A percentile compares a stretch with the other conserved stretches of the same genome.
These are phyloP conservation scores for Lavandula angustifolia DNA, from an alignment of 257 asterid genomes.

Conservation along the genomic window DNA sequence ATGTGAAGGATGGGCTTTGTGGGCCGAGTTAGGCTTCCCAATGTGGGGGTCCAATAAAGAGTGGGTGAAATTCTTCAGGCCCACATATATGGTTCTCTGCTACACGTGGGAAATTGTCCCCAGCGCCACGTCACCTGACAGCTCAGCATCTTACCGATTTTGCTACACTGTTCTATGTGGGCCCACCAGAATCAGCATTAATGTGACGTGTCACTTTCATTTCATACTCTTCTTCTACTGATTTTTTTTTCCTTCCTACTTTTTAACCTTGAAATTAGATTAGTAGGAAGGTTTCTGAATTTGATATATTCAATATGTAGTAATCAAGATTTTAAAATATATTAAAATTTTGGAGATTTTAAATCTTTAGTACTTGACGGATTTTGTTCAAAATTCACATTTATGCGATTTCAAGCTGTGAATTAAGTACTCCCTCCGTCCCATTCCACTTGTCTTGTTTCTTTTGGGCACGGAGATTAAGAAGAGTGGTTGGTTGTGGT, in stretches of 20 bases:
- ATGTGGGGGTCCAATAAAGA: neutral
- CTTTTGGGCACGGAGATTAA: too few relatives aligned
- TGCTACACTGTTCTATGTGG: conserved; percentile 26
- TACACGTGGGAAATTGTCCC: conserved; percentile 29
- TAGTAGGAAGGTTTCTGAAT: too few relatives aligned
- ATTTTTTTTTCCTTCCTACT: neutral
- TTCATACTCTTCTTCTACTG: neutral
- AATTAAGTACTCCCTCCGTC: too few relatives aligned
- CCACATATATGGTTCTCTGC: neutral
- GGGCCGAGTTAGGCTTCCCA: conserved; percentile 47
- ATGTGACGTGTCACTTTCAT: conserved; percentile 41
- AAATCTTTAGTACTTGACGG: too few relatives aligned
- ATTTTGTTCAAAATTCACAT: too few relatives aligned
- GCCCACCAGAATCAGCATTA: conserved; percentile 42
- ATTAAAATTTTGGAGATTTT: too few relatives aligned
- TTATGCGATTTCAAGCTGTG: too few relatives aligned
- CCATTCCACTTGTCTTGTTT: too few relatives aligned
- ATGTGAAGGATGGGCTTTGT: conserved; percentile 52
- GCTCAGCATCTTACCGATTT: conserved; percentile 29
- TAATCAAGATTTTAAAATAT: too few relatives aligned
- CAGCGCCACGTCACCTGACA: conserved; percentile 32
- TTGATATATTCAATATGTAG: too few relatives aligned
- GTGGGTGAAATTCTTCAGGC: conserved; percentile 35
- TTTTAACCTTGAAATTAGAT: neutral
- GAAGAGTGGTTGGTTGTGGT: too few relatives aligned